Evolutionary conservation across 352 stramenopile species (phyloP), one percentile per base, ranked within the genome.

Genomic region (Thalassiosira hispida): DNA sequence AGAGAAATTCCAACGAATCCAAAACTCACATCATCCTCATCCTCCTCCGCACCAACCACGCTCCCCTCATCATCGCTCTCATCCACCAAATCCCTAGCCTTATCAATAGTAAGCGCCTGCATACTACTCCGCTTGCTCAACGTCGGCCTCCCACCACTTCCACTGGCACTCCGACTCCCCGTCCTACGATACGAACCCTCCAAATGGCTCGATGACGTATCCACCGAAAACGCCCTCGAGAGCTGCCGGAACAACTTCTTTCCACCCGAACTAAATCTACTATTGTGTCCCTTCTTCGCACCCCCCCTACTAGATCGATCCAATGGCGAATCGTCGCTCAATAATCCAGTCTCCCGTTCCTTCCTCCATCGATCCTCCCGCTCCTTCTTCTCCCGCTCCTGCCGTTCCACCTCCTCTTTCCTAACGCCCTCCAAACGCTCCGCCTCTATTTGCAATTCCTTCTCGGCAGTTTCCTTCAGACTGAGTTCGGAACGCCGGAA

Each of bases 31-130:
- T n/a, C 46, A 38, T 44, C 38, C 14, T 53, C 67, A n/a, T 73
- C 55, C 31, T 44, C 38, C 14, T 53, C 67, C 9, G 69, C 55
- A 8, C 46, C 46, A 23, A 29, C 46, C 46, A 27, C 46, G 18
- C 46, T 46, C 60, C 23, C 16, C 11, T 60, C 63, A 53, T 78
- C 61, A 27, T 76, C 63, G 42, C 60, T 72, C 42, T 66, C 55
- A 27, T 90, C 89, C 12, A 94, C 74, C 53, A 94, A 71, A 85
- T 94, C 89, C 51, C 88, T 88, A 1, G 89, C 89, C 64, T 92
- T 92, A 35, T 92, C 86, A 69, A 94, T 92, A 40, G 89, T 91
- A 4, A 81, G 71, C 29, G 86, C 86, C 74, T 94, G 89, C 23
- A 77, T 53, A 52, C 79, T 90, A 47, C 88, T 91, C n/a, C 61